A percentile compares a stretch with the other conserved stretches of the same genome.
Evolutionary conservation across 2,329 filamentous ascomycete species (phyloP).

Genomic region (Seiridium cupressi): DNA sequence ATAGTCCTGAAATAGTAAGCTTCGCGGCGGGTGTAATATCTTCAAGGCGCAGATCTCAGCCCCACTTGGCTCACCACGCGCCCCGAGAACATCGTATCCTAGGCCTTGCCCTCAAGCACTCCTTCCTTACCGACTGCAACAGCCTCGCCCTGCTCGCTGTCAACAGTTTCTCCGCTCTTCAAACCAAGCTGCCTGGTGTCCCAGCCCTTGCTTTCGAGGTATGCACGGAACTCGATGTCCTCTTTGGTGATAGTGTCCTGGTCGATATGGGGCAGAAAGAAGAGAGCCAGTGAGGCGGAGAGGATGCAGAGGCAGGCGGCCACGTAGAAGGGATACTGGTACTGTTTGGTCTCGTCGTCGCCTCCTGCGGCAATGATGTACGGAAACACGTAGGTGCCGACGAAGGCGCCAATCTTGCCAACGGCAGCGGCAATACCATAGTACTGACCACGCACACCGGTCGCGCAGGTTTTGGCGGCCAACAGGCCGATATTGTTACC

Average conservation of each 20-base stretch:
- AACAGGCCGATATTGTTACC: constrained; percentile 90
- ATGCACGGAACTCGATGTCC: constrained; percentile 72
- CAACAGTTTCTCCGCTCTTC: constrained; percentile 13
- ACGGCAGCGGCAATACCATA: constrained; percentile 70
- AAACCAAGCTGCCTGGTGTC: constrained; percentile 61
- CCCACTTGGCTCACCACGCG: too few relatives aligned
- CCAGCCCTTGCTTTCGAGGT: constrained; percentile 72
- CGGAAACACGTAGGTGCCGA: constrained; percentile 80
- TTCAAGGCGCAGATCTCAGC: too few relatives aligned
- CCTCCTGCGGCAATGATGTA: constrained; percentile 65
- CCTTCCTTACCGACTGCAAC: background rate
- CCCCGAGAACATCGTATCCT: background rate
- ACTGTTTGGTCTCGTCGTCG: constrained; percentile 51
- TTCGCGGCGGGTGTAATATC: too few relatives aligned
- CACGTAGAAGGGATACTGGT: constrained; percentile 91
- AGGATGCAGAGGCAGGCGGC: constrained; percentile 74
- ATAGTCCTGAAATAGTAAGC: too few relatives aligned
- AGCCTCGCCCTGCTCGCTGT: constrained; percentile 3
- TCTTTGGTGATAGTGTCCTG: constrained; percentile 82
- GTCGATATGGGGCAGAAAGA: constrained; percentile 74
- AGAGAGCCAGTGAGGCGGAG: constrained; percentile 62
- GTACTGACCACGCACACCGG: constrained; percentile 76
- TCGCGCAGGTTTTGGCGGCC: constrained; percentile 84
- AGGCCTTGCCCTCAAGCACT: background rate
- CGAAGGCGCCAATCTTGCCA: constrained; percentile 79